Evolutionary conservation across 352 stramenopile genomes (phyloP).

Genomic region (Elongisporangium anandrum): DNA sequence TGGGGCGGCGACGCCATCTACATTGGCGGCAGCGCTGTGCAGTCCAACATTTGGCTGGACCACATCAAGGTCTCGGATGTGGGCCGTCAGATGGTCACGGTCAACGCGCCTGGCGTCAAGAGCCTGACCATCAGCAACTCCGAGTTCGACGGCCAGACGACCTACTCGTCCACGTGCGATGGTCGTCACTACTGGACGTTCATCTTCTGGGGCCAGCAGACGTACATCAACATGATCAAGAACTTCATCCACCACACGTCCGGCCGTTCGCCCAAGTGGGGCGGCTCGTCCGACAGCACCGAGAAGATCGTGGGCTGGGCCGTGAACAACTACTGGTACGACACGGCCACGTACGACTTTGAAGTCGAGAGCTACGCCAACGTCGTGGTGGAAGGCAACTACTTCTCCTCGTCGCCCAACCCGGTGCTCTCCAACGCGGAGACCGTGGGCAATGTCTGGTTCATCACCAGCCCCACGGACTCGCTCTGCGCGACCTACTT

Average conservation of each 20-base stretch:
- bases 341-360: conserved; percentile 33
- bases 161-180: conserved; percentile 30
- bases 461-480: too few relatives aligned
- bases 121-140: conserved; percentile 40
- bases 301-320: too few relatives aligned
- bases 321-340: conserved; percentile 36
- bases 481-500: conserved; percentile 14
- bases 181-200: conserved; percentile 39
- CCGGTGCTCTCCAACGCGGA: too few relatives aligned
- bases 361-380: conserved; percentile 9
- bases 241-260: conserved; percentile 37
- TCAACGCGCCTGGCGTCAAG: too few relatives aligned
- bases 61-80: conserved; percentile 31
- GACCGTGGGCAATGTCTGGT: too few relatives aligned
- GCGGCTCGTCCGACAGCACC: conserved; percentile 5
- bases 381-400: conserved; percentile 35
- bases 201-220: too few relatives aligned
- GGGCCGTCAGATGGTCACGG: too few relatives aligned
- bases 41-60: conserved; percentile 40
- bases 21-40: conserved; percentile 13
- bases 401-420: too few relatives aligned
- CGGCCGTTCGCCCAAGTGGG: conserved; percentile 22
- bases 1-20: too few relatives aligned
- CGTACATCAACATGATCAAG: conserved; percentile 28
- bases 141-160: conserved; percentile 35